These are phyloP conservation scores for Agrocybe praecox DNA, from an alignment of 768 basidiomycete species.

Conservation along the genomic window DNA sequence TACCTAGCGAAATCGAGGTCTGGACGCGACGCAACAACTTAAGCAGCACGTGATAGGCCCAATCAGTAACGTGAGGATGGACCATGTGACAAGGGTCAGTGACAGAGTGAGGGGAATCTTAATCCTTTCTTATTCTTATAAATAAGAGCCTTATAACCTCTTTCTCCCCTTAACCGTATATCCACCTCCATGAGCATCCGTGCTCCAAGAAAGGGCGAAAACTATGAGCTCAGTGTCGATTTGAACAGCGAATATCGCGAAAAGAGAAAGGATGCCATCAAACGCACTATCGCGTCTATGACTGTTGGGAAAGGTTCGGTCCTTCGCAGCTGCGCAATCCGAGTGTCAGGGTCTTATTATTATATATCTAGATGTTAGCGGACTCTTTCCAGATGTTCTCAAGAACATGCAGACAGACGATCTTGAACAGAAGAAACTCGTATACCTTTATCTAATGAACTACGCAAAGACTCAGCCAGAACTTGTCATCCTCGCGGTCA, in stretches of 20 bases:
- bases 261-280: conserved; percentile 98
- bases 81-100: too few species aligned
- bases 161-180: background rate
- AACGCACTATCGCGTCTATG: conserved; percentile 97
- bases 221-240: conserved; percentile 95
- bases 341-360: background rate
- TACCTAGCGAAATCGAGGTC: too few species aligned
- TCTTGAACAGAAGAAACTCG: conserved; percentile 99
- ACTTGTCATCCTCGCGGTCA: conserved; percentile 97
- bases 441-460: conserved; percentile 99
- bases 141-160: too few species aligned
- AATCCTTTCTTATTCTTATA: too few species aligned
- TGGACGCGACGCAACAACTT: too few species aligned
- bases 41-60: too few species aligned
- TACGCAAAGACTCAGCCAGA: conserved; percentile 99
- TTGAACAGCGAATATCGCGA: conserved; percentile 97
- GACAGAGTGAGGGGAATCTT: too few species aligned
- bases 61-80: too few species aligned
- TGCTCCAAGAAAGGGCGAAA: conserved; percentile 82
- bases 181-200: conserved; percentile 50
- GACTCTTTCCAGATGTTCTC: conserved; percentile 96
- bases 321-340: background rate
- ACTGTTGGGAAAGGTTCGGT: conserved; percentile 93
- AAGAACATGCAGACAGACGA: conserved; percentile 99
- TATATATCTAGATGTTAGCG: conserved; percentile 69